Base-by-base conservation (phyloP, 108 stramenopile genomes). In the Pseudonitzschia pungens region DNA sequence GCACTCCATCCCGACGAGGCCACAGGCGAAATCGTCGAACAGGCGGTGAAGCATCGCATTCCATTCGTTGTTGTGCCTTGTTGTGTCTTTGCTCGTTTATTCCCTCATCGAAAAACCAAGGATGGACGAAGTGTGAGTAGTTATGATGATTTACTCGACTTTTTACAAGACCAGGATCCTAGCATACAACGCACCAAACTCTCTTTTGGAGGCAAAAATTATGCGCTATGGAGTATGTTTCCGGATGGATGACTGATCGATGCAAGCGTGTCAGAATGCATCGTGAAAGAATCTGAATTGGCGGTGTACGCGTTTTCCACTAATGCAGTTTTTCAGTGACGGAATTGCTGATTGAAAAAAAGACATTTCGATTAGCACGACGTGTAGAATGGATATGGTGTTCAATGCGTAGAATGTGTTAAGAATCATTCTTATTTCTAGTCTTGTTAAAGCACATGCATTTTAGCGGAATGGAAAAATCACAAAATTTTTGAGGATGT, bases 1-100 rank as follows among this genome's bases (percentile, higher is more conserved):
- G 92, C 90, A 1, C 72, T 96, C 56, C 95, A 96, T 74, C 92
- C 95, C 0, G 95, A 96, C 62, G 91, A 96, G 72, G 95, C 95
- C 11, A 93, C 95, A 8, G 95, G 85, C 66, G 68, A 80, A 20
- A 79, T 92, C 41, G 90, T 96, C 20, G 77, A 88, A 62, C 66
- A 83, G 33, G 92, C 95, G 24, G 84, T 91, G n/a, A 33, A 80
- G 40, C 56, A 85, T 18, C 69, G 72, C 43, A 85, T 86, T 28
- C 95, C 95, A 4, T 88, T 96, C 68, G 81, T 86, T 26, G 81
- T 96, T 9, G 83, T 96, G 8, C 95, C 95, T 4, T 96, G 95
- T 59, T 96, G 95, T 60, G 92, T 96, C 26, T 96, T 90, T 64
- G 80, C 79, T 6, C 68, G 90, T 31, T 56, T 93, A 1, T 96